These are phyloP conservation scores for Linnemannia exigua DNA, from an alignment of 192 early-diverging fungal genomes.

Conservation along the genomic window DNA sequence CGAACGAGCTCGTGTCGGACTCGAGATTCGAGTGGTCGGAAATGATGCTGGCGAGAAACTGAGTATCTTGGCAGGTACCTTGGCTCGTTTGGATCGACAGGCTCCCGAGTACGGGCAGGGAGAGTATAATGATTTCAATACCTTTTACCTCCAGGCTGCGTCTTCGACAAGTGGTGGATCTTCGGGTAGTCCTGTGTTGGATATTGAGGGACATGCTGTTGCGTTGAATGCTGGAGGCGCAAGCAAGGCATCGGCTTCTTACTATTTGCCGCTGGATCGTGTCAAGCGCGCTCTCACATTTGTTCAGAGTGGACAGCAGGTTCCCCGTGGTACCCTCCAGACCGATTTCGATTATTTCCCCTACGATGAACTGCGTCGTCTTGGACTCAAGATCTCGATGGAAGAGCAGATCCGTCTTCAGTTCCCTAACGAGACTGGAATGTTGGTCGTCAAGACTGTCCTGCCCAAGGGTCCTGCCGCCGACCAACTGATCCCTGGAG, in stretches of 20 bases:
- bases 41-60: slow-evolving; percentile 88
- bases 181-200: slow-evolving; percentile 83
- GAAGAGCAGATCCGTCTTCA: slow-evolving; percentile 74
- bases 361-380: slow-evolving; percentile 79
- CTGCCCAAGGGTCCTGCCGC: slow-evolving; percentile 81
- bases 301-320: slow-evolving; percentile 66
- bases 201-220: slow-evolving; percentile 82
- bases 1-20: slow-evolving; percentile 76
- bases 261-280: slow-evolving; percentile 84
- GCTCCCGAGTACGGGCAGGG: slow-evolving; percentile 78
- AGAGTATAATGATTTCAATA: slow-evolving; percentile 86
- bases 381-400: slow-evolving; percentile 75
- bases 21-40: slow-evolving; percentile 85
- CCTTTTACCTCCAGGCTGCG: slow-evolving; percentile 85
- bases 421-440: slow-evolving; percentile 77
- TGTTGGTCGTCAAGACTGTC: slow-evolving; percentile 74
- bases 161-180: slow-evolving; percentile 83
- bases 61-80: slow-evolving; percentile 79
- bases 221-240: slow-evolving; percentile 83
- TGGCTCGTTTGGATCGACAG: slow-evolving; percentile 80
- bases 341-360: slow-evolving; percentile 77
- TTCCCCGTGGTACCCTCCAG: slow-evolving; percentile 85
- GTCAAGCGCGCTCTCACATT: slow-evolving; percentile 74
- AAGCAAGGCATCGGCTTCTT: slow-evolving; percentile 77
- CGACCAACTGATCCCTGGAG: slow-evolving; percentile 73